Evolutionary conservation across 208 protist species (phyloP).

Genomic region (Endotrypanum monterogeii): DNA sequence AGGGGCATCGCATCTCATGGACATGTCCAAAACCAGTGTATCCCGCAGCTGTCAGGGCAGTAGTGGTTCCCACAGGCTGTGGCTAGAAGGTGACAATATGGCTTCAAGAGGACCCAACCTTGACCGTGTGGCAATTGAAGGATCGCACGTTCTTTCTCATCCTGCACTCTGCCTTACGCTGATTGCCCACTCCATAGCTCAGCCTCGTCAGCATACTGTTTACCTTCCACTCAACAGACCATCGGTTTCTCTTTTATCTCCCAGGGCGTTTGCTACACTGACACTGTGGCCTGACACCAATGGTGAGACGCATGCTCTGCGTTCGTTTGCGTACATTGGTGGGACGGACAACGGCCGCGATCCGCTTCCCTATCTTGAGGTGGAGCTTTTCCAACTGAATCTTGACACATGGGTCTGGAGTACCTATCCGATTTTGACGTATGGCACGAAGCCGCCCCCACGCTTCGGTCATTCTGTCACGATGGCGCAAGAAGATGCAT

Average conservation of each 20-base stretch:
- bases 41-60: background rate
- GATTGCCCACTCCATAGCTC: background rate
- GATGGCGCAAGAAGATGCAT: constrained; percentile 25
- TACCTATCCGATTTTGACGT: constrained; percentile 38
- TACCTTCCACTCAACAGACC: constrained; percentile 42
- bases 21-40: constrained; percentile 10
- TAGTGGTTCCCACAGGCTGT: background rate
- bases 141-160: constrained; percentile 22
- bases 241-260: constrained; percentile 26
- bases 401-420: constrained; percentile 30
- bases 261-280: constrained; percentile 64
- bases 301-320: constrained; percentile 11
- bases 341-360: constrained; percentile 61
- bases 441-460: constrained; percentile 59
- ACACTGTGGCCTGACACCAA: constrained; percentile 43
- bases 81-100: background rate
- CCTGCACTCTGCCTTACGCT: constrained; percentile 34
- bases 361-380: constrained; percentile 52
- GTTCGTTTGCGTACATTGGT: constrained; percentile 65
- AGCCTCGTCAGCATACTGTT: constrained; percentile 36
- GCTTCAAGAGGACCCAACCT: constrained; percentile 15
- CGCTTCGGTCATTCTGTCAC: constrained; percentile 72
- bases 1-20: constrained; percentile 22
- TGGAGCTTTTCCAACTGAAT: constrained; percentile 47
- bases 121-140: constrained; percentile 5